A percentile compares a stretch with the other conserved stretches of the same genome.
These are phyloP conservation scores for Argentina anserina DNA, from an alignment of 306 rosid genomes.

Conservation along the genomic window DNA sequence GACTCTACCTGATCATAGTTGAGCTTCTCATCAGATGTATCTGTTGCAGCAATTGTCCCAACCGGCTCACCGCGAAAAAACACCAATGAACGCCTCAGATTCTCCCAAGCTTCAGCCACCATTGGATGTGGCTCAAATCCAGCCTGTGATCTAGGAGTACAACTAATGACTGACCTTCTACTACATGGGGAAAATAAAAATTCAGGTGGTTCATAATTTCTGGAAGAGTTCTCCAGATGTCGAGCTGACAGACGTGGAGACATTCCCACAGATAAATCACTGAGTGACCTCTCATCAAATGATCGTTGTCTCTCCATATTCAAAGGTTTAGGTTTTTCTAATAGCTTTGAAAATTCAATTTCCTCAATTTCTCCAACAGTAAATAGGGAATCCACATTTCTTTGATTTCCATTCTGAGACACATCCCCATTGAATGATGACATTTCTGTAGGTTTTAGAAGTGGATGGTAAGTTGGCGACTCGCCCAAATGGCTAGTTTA, in stretches of 20 bases:
- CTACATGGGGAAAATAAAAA: constrained; percentile 34
- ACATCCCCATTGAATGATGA: constrained; percentile 29
- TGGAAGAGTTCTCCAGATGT: constrained; percentile 36
- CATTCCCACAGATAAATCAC: constrained; percentile 44
- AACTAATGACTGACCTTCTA: constrained; percentile 37
- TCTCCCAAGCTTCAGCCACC: constrained; percentile 72
- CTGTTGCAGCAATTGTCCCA: constrained; percentile 90
- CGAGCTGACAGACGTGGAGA: constrained; percentile 45
- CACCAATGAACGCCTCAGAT: constrained; percentile 72
- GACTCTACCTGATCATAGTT: constrained; percentile 66
- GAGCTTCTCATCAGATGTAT: constrained; percentile 65
- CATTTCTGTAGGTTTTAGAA: constrained; percentile 24
- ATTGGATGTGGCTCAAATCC: constrained; percentile 51
- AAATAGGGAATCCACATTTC: constrained; percentile 19
- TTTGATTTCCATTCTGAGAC: constrained; percentile 45
- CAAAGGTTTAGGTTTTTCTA: constrained; percentile 60
- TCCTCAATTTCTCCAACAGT: constrained; percentile 42
- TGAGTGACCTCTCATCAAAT: constrained; percentile 57
- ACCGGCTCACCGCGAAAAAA: constrained; percentile 74
- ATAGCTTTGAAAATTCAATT: constrained; percentile 48
- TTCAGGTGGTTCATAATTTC: constrained; percentile 42
- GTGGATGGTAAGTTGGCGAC: neutral
- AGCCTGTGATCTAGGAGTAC: constrained; percentile 33
- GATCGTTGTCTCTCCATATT: constrained; percentile 75
- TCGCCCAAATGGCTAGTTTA: constrained; percentile 8